Conservation (phyloP, 2,329 filamentous ascomycete species). For the Zymoseptoria ardabiliae region DNA sequence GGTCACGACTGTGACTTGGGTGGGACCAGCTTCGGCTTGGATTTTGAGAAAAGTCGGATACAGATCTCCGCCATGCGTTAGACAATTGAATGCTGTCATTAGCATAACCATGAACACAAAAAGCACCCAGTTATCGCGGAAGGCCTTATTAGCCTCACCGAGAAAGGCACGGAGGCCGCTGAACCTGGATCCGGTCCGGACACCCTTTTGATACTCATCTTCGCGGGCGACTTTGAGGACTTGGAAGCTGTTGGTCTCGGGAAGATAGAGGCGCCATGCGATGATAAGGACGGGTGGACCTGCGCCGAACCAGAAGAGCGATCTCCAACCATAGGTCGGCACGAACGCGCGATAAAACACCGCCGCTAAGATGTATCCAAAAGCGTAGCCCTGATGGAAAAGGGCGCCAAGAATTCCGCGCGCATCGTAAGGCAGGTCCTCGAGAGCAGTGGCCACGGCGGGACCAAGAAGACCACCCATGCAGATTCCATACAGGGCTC, state of each 20-base stretch:
- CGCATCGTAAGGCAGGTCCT: slow-evolving; percentile 34
- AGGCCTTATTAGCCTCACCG: slow-evolving; percentile 16
- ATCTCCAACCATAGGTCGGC: slow-evolving; percentile 29
- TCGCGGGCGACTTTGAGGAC: slow-evolving; percentile 22
- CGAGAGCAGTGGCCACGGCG: slow-evolving; percentile 34
- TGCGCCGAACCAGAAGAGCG: slow-evolving; percentile 33
- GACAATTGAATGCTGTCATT: slow-evolving; percentile 16
- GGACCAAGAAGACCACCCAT: slow-evolving; percentile 31
- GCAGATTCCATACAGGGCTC: slow-evolving; percentile 32
- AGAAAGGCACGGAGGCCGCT: slow-evolving; percentile 13
- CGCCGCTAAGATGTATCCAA: slow-evolving; percentile 32
- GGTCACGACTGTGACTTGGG: slow-evolving; percentile 29
- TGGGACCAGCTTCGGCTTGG: slow-evolving; percentile 27
- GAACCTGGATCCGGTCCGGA: slow-evolving; percentile 1
- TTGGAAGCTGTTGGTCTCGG: slow-evolving; percentile 23
- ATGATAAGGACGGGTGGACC: slow-evolving; percentile 32
- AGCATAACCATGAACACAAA: slow-evolving; percentile 30
- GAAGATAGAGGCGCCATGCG: slow-evolving; percentile 17
- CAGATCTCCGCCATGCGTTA: slow-evolving; percentile 30
- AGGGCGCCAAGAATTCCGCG: slow-evolving; percentile 33
- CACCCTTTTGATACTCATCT: slow-evolving; percentile 9
- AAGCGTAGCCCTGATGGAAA: slow-evolving; percentile 30
- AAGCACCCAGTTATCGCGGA: slow-evolving; percentile 30
- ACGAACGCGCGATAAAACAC: slow-evolving; percentile 32
- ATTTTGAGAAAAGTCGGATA: slow-evolving; percentile 37